These are phyloP conservation scores for Schwanniomyces sp. DNA, from an alignment of 805 yeast species.

Conservation along the genomic window DNA sequence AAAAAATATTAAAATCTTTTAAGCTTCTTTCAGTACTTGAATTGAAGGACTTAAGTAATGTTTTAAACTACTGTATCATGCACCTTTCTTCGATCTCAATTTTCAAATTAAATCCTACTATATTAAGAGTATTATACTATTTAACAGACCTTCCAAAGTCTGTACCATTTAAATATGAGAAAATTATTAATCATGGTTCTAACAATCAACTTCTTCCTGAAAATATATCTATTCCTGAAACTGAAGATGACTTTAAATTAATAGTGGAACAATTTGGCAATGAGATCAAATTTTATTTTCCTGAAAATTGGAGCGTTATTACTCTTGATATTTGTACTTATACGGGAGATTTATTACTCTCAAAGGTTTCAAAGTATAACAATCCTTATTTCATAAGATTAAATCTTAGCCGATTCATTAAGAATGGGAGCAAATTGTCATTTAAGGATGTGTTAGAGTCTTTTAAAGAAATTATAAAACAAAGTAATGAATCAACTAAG, in stretches of 20 bases:
- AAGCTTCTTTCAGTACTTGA: constrained; percentile 11
- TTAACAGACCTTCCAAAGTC: constrained; percentile 20
- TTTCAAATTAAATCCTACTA: constrained; percentile 12
- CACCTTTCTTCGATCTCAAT: constrained; percentile 19
- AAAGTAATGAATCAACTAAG: constrained; percentile 63
- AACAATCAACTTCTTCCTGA: constrained; percentile 11
- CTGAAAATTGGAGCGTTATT: constrained; percentile 53
- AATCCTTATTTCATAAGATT: constrained; percentile 53
- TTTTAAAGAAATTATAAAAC: constrained; percentile 47
- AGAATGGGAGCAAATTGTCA: constrained; percentile 28
- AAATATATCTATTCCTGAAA: constrained; percentile 2
- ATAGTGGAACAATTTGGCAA: constrained; percentile 4
- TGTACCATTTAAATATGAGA: constrained; percentile 20
- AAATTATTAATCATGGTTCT: constrained; percentile 10
- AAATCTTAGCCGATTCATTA: constrained; percentile 54
- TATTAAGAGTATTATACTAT: constrained; percentile 15
- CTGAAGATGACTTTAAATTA: constrained; percentile 5
- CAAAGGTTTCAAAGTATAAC: constrained; percentile 36
- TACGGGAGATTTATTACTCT: constrained; percentile 58
- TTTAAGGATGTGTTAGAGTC: constrained; percentile 35
- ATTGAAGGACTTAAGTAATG: constrained; percentile 13
- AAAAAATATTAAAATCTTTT: constrained; percentile 1
- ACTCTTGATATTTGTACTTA: constrained; percentile 59
- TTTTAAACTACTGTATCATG: constrained; percentile 16
- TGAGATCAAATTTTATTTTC: constrained; percentile 11